Evolutionary conservation across 148 eudicot genomes (phyloP).

Genomic region (Spergularia bocconei): DNA sequence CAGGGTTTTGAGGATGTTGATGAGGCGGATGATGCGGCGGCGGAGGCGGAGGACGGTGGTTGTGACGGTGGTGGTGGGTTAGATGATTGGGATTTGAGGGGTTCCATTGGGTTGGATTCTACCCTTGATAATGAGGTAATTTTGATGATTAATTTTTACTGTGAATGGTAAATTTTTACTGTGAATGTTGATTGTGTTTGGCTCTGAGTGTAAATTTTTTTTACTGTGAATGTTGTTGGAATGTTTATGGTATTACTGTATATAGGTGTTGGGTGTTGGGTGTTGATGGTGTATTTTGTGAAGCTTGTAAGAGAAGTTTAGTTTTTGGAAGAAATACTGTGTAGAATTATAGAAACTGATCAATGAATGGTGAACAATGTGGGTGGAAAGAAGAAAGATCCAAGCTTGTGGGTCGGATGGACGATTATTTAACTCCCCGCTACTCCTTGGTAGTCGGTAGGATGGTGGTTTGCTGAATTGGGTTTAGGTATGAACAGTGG

Average conservation of each 20-base stretch:
- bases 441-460: too few relatives aligned
- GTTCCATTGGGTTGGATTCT: slow-evolving; percentile 38
- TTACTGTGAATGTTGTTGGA: too few relatives aligned
- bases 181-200: slow-evolving; percentile 4
- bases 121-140: slow-evolving; percentile 40
- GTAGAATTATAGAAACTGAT: too few relatives aligned
- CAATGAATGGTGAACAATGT: not conserved
- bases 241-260: not conserved
- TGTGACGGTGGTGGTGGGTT: not conserved
- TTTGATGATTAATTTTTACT: not conserved
- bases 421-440: too few relatives aligned
- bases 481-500: not conserved
- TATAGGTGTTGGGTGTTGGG: not conserved
- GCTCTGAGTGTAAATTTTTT: not conserved
- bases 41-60: not conserved
- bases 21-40: not conserved
- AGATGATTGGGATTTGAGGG: slow-evolving; percentile 32
- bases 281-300: not conserved
- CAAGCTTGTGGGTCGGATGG: too few relatives aligned
- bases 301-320: not conserved
- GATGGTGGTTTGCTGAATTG: too few relatives aligned
- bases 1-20: slow-evolving; percentile 9
- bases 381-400: not conserved
- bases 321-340: too few relatives aligned
- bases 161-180: too few relatives aligned